Conservation (phyloP, 192 early-diverging fungal species). For the Chytriomyces confervae region DNA sequence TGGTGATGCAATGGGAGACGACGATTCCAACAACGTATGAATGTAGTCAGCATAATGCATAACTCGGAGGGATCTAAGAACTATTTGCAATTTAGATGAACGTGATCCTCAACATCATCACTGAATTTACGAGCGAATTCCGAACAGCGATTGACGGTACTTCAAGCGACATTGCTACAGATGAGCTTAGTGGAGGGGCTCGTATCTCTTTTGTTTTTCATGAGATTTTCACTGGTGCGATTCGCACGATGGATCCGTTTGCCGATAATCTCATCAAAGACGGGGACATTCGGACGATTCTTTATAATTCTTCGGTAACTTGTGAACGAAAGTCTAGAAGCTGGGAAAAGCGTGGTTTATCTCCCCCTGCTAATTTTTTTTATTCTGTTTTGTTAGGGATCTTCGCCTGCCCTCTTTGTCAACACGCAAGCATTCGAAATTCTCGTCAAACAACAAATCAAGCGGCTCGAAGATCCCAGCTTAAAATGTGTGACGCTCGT, state of each 20-base stretch:
- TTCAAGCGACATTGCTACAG: slow-evolving; percentile 90
- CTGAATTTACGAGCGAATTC: slow-evolving; percentile 98
- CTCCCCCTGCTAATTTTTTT: slow-evolving; percentile 14
- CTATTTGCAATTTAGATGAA: slow-evolving; percentile 69
- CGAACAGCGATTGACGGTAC: slow-evolving; percentile 95
- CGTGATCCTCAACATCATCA: slow-evolving; percentile 95
- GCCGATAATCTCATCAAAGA: slow-evolving; percentile 99
- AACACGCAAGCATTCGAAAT: slow-evolving; percentile 97
- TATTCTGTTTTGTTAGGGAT: slow-evolving; percentile 62
- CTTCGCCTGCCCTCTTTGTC: slow-evolving; percentile 98
- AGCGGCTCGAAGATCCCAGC: slow-evolving; percentile 96
- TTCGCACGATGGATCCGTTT: slow-evolving; percentile 95
- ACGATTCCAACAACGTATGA: slow-evolving; percentile 73
- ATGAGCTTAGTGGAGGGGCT: slow-evolving; percentile 97
- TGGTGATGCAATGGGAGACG: slow-evolving; percentile 87
- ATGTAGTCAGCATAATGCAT: slow-evolving; percentile 53
- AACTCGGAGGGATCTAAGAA: too few relatives aligned
- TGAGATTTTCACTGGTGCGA: slow-evolving; percentile 90
- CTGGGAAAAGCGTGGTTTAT: too few relatives aligned
- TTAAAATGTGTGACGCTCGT: slow-evolving; percentile 94
- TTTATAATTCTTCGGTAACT: slow-evolving; percentile 92
- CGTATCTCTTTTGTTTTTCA: too few relatives aligned
- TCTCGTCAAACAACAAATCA: slow-evolving; percentile 99
- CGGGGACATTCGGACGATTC: slow-evolving; percentile 95
- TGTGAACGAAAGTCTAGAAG: too few relatives aligned